Conservation (phyloP, 2,329 filamentous ascomycete genomes). For the Mycosphaerelloides madeirae region DNA sequence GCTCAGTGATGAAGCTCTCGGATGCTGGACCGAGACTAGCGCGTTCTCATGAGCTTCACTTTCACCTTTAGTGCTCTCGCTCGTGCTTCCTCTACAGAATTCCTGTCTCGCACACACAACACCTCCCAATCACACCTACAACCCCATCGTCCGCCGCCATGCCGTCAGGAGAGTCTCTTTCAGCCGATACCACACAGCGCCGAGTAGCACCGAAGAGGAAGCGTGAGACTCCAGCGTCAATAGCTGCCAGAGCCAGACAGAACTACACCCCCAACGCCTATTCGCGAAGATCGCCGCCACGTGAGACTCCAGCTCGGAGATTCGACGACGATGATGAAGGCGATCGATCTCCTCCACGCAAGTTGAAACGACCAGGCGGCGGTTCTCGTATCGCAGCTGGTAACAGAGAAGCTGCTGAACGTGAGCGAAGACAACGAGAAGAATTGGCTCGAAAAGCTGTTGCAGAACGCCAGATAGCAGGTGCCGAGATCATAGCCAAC, state of each 20-base stretch:
- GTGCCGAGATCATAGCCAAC: conserved; percentile 71
- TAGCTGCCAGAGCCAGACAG: conserved; percentile 21
- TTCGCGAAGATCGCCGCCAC: conserved; percentile 29
- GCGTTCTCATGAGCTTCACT: no score
- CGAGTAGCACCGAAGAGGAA: conserved; percentile 27
- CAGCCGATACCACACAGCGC: conserved; percentile 16
- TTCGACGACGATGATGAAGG: conserved; percentile 20
- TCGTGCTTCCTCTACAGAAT: no score
- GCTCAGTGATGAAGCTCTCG: not conserved
- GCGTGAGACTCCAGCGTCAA: conserved; percentile 26
- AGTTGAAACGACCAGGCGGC: conserved; percentile 36
- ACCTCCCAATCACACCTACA: no score
- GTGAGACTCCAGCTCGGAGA: conserved; percentile 12
- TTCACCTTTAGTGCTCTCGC: no score
- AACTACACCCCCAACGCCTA: conserved; percentile 30
- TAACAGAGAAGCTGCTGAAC: conserved; percentile 63
- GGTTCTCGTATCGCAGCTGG: conserved; percentile 58
- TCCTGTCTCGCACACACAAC: no score
- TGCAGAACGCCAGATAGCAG: conserved; percentile 10
- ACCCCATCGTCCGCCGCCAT: conserved; percentile 9
- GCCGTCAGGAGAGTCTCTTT: conserved; percentile 20
- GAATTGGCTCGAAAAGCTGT: conserved; percentile 37
- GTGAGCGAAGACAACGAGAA: conserved; percentile 40
- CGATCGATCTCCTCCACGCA: conserved; percentile 34
- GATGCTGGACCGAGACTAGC: no score